These are phyloP conservation scores for Coemansia sp. DNA, from an alignment of 192 early-diverging fungal genomes.

Conservation along the genomic window DNA sequence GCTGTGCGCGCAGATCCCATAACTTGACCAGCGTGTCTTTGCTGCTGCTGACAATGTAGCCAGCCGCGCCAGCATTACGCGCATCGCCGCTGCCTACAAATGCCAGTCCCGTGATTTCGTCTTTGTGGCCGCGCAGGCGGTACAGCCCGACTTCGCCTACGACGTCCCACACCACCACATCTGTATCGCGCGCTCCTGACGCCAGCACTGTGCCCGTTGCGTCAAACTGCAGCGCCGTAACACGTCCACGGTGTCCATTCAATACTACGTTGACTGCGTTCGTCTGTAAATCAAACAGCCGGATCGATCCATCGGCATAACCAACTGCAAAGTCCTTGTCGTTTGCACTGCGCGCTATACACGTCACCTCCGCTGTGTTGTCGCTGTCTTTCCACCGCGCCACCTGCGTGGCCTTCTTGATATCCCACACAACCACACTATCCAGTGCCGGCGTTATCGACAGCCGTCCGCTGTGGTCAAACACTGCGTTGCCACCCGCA, in stretches of 20 bases:
- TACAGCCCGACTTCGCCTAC: slow-evolving; percentile 86
- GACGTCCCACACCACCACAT: slow-evolving; percentile 95
- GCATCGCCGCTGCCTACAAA: slow-evolving; percentile 34
- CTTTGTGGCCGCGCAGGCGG: slow-evolving; percentile 91
- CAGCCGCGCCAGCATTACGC: slow-evolving; percentile 56
- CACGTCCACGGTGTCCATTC: slow-evolving; percentile 87
- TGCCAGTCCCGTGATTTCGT: slow-evolving; percentile 75
- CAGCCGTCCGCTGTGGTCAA: slow-evolving; percentile 67
- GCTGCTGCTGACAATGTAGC: slow-evolving; percentile 82
- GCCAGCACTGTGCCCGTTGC: slow-evolving; percentile 75
- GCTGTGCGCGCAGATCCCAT: slow-evolving; percentile 93
- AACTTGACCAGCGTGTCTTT: slow-evolving; percentile 96
- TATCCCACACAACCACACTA: slow-evolving; percentile 80
- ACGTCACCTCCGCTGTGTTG: slow-evolving; percentile 84
- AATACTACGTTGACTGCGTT: slow-evolving; percentile 68
- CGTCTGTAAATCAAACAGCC: slow-evolving; percentile 74
- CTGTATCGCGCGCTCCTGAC: slow-evolving; percentile 91
- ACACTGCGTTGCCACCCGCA: slow-evolving; percentile 66
- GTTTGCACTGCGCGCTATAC: slow-evolving; percentile 68
- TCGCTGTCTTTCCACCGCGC: slow-evolving; percentile 77
- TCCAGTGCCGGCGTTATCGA: slow-evolving; percentile 84
- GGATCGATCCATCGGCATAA: slow-evolving; percentile 89
- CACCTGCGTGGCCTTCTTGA: slow-evolving; percentile 76
- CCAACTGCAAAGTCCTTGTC: slow-evolving; percentile 84
- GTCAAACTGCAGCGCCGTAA: slow-evolving; percentile 85